Evolutionary conservation across 352 stramenopile species (phyloP), one percentile per base, ranked within the genome.

Genomic region (Sclerospora graminicola): DNA sequence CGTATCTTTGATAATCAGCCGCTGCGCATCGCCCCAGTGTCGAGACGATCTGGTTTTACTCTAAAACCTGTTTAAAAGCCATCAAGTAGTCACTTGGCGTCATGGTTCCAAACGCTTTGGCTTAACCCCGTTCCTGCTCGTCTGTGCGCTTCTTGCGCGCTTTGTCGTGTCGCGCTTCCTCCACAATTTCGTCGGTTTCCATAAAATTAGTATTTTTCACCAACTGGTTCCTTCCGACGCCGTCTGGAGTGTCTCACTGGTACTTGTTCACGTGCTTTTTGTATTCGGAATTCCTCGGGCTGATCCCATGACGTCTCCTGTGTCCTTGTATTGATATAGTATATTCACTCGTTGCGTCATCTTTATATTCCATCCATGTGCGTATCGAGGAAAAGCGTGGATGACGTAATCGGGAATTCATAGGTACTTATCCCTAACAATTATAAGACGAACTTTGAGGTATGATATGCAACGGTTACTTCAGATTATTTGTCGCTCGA

Each of bases 241-340:
- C 23, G 29, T 46, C 28, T 15, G 3, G 10, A 57, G n/a, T 15
- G 48, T 34, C 19, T 61, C 61, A 30, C 39, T 66, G 31, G 77
- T 63, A 87, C 75, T 63, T 88, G 59, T 39, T 77, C 70, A 7
- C 71, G 60, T 1, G 76, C 79, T 30, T 86, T 66, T 34, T 83
- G 73, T 64, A 87, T 84, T 8, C 77, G 60, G 24, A 82, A 87
- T 40, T 79, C 75, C 44, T 87, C 73, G 0, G 80, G 80, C 31
- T 85, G 53, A 35, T 92, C 80, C 80, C 80, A 92, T n/a, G 87
- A 76, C n/a, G 66, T 85, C 21, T 66, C 60, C 35, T 82, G 82
- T 0, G 80, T 89, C 13, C 63, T 21, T 6, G 65, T 80, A 50
- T 92, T 78, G 58, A 86, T 86, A 62, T 89, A 92, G 44, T 92